Evolutionary conservation across 306 rosid genomes (phyloP).

Genomic region (Quillaja saponaria): DNA sequence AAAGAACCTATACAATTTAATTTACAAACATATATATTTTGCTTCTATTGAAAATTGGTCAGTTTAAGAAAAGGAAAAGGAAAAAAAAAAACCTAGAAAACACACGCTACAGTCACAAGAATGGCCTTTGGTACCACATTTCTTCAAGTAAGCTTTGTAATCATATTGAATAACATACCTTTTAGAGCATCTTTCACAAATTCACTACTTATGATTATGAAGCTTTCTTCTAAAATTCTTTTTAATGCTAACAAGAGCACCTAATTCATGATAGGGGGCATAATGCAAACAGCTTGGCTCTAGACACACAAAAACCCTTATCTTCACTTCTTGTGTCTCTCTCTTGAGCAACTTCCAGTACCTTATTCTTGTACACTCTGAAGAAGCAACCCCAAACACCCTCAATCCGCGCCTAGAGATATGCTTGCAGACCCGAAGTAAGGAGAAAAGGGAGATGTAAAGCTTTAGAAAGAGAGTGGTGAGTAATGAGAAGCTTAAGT

Average conservation of each 20-base stretch:
- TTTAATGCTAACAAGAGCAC: constrained; percentile 92
- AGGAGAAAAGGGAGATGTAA: no score
- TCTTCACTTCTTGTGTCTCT: constrained; percentile 61
- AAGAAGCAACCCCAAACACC: no score
- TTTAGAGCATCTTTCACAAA: constrained; percentile 81
- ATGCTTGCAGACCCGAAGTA: no score
- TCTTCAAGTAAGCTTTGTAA: constrained; percentile 94
- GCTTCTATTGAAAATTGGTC: no score
- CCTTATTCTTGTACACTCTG: no score
- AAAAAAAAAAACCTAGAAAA: constrained; percentile 83
- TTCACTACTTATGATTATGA: constrained; percentile 91
- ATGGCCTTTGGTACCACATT: constrained; percentile 97
- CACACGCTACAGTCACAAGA: constrained; percentile 98
- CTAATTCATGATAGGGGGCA: constrained; percentile 84
- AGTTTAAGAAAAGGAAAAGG: no score
- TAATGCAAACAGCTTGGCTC: constrained; percentile 86
- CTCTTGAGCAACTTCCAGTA: constrained; percentile 88
- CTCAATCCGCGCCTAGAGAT: no score
- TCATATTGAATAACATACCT: constrained; percentile 95
- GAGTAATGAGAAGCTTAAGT: no score
- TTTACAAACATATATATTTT: background rate
- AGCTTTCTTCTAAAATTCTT: constrained; percentile 89
- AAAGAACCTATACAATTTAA: background rate
- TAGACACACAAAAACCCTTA: constrained; percentile 86
- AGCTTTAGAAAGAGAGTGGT: no score